Evolutionary conservation across 2,329 filamentous ascomycete genomes (phyloP), one percentile per base, ranked within the genome.

Genomic region (Tolypocladium inflatum): DNA sequence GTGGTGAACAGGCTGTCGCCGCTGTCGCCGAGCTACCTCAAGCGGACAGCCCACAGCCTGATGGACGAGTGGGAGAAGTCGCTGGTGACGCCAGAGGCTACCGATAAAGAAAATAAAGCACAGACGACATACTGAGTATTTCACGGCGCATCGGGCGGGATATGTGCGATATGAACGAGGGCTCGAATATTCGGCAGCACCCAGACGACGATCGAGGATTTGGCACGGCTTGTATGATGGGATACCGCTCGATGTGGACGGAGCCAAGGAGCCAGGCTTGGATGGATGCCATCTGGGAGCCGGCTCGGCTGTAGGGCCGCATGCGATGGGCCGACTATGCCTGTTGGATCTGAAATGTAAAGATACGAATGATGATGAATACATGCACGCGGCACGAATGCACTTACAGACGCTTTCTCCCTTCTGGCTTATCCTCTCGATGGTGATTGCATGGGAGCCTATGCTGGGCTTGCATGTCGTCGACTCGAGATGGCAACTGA

Each of bases 1-100:
- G 82, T 87, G 54, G 80, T 95, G 58, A 86, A 86, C 68, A 85
- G 87, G 62, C 74, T 91, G 48, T 82, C 84, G 10, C 85, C 87
- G 62, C 74, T 91, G 48, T 82, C 84, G 10, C 89, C 91, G 0
- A 86, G 85, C 64, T 91, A 90, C 65, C 76, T 97, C 64, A 90
- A 91, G 69, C 83, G 85, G 42, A 93, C 90, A 1, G 90, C 92
- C n/a, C 89, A 86, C 41, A 89, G 88, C 61, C 79, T 96, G 58
- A 91, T 97, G 84, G 88, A 86, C 63, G 91, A 96, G 69, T 96
- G 91, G 90, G 93, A 97, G 75, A 90, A 85, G 71, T 74, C 73
- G 4, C 64, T 75, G 50, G 63, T 65, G 7, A 63, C 70, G 10
- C 70, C 72, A 13, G 63, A 66, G 43, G 54, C 58, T 37, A 63